Evolutionary conservation across 2,329 filamentous ascomycete species (phyloP), one percentile per base, ranked within the genome.

Genomic region (Aspergillus floridensis): DNA sequence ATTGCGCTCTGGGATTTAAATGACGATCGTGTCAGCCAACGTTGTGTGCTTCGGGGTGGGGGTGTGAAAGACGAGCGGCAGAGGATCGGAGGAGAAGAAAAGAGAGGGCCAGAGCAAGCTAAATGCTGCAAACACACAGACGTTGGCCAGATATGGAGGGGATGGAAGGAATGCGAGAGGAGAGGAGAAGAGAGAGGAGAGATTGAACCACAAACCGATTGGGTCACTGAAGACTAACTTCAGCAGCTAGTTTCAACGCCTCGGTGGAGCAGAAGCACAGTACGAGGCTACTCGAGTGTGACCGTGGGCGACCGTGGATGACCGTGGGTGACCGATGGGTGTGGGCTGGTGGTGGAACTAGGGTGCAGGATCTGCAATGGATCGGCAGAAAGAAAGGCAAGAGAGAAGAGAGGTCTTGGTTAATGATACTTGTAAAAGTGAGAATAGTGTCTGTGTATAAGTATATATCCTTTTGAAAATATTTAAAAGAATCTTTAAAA

Each of bases 321-420:
- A 29, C 7, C 3, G 26, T 29, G 26, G 38, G 14, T 7, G 22
- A 22, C 3, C 22, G 22, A 22, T 22, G 16, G 16, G 12, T 41
- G 38, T 16, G 38, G 38, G 16, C 38, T 7, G 6, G 14, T 16
- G 38, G 38, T 7, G 16, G 16, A 41, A 41, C 8, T 16, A 46
- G 41, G 59, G 56, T 53, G 59, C 56, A 46, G 55, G 51, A 53
- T 57, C 49, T 60, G 58, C 49, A 50, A 53, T 31, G 58, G 58
- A 60, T 60, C 56, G 59, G 41, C 59, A 46, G 22, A 51, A 26
- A 26, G 46, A 52, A 16, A 31, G 24, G 22, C 41, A 14, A 48
- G n/a, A 22, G 22, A 22, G 22, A 22, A 22, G 22, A 22, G 22
- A 22, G 3, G 3, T 22, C 22, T 22, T 22, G 14, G 26, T 22